Evolutionary conservation across 257 asterid species (phyloP).

Genomic region (Handroanthus guayacan): DNA sequence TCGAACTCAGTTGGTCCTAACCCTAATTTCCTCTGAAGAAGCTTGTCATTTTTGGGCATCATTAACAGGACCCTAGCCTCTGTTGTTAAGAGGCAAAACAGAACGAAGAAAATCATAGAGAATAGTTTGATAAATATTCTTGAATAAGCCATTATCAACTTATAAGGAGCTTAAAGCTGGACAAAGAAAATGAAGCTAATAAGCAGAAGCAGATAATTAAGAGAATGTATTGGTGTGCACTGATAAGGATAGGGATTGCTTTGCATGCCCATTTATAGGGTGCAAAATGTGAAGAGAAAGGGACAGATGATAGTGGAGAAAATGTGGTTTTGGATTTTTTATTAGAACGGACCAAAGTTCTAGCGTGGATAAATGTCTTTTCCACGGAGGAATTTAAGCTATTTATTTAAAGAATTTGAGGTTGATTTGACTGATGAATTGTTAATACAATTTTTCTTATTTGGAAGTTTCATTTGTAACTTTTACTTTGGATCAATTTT

Average conservation of each 20-base stretch:
- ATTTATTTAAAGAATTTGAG: not conserved
- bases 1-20: slow-evolving; percentile 34
- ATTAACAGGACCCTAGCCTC: slow-evolving; percentile 33
- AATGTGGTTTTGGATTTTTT: slow-evolving; percentile 52
- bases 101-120: slow-evolving; percentile 21
- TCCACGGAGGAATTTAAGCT: slow-evolving; percentile 13
- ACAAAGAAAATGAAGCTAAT: not conserved
- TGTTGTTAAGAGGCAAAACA: slow-evolving; percentile 12
- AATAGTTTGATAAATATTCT: slow-evolving; percentile 22
- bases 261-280: slow-evolving; percentile 50
- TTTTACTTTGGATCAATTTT: too few relatives aligned
- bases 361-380: slow-evolving; percentile 49
- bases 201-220: not conserved
- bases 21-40: slow-evolving; percentile 42
- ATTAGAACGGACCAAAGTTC: slow-evolving; percentile 45
- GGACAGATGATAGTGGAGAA: slow-evolving; percentile 60
- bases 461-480: too few relatives aligned
- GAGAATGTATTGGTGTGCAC: slow-evolving; percentile 32
- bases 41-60: slow-evolving; percentile 18
- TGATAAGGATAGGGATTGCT: slow-evolving; percentile 33
- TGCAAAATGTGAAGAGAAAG: slow-evolving; percentile 12
- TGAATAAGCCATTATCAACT: slow-evolving; percentile 46
- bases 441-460: too few relatives aligned
- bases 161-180: not conserved
- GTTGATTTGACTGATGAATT: not conserved